Evolutionary conservation across 805 yeast genomes (phyloP), one percentile per base, ranked within the genome.

Genomic region (Pichia manshurica): DNA sequence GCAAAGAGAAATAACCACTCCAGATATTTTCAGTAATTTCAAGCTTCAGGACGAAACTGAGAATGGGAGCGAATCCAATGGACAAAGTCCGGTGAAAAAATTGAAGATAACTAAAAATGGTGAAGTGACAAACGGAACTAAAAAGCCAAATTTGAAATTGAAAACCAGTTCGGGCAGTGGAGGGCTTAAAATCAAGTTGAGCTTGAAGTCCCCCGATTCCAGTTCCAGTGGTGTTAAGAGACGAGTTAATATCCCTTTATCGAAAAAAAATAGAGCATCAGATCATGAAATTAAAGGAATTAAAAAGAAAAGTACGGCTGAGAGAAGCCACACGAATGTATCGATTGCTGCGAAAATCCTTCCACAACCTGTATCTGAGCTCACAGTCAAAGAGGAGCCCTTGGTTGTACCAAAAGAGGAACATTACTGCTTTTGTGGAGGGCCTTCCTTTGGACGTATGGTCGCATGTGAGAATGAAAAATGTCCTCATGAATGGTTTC

Each of bases 401-500:
- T 10, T 10, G 7, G 10, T 25, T 8, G 29, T 25, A 8, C 29
- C 29, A 7, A 10, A n/a, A 10, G 21, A 28, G 15, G 31, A 17
- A 9, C 35, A 1, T 5, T 78, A 75, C 57, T 78, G 83, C 59
- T 68, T 71, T 56, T 78, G 83, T 55, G 68, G 69, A 39, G 72
- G 75, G n/a, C 74, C 73, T 1, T 72, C 79, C 1, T 73, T 69
- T 57, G 99, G 99, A 21, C 87, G 83, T 58, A 91, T 91, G 99
- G 87, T 91, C 55, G 97, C 93, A 0, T 91, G 99, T 67, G 99
- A 91, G 62, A 86, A 88, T 53, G 84, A 84, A 21, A 81, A 84
- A 56, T 93, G 99, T 70, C 81, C 74, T 54, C 42, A 29, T 31
- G 96, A 88, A 63, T 91, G 98, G 98, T 91, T 91, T 68, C 99